phyloP scores from a whole-genome alignment of 2,329 filamentous ascomycete genomes.

The Colletotrichum tropicicola region DNA sequence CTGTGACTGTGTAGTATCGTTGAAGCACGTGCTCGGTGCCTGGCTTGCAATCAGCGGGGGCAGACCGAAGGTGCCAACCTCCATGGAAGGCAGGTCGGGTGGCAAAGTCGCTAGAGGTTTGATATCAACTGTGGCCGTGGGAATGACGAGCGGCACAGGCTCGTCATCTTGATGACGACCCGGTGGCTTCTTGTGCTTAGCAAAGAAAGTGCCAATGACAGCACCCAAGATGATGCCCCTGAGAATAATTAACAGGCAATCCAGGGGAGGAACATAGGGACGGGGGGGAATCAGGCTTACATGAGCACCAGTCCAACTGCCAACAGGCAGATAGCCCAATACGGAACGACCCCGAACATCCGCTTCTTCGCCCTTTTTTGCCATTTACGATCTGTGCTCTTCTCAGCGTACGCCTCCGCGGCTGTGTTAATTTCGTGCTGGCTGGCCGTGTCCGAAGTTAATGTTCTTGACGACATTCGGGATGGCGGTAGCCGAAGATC shows the following conservation, averaged over 20 bases:
- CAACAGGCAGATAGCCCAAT: constrained; percentile 67
- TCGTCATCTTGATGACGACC: constrained; percentile 34
- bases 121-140: constrained; percentile 56
- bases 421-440: constrained; percentile 64
- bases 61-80: constrained; percentile 65
- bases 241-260: background rate
- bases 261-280: background rate
- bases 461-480: constrained; percentile 61
- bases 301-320: constrained; percentile 59
- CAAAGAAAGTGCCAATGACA: constrained; percentile 59
- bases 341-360: constrained; percentile 67
- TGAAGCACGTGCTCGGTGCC: constrained; percentile 64
- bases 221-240: constrained; percentile 63
- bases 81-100: constrained; percentile 58
- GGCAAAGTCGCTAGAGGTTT: constrained; percentile 60
- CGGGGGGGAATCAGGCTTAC: constrained; percentile 14
- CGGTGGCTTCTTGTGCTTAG: constrained; percentile 40
- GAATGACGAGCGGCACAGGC: constrained; percentile 41
- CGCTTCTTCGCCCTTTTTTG: constrained; percentile 62
- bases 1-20: constrained; percentile 59
- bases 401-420: constrained; percentile 55
- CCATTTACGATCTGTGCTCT: constrained; percentile 52
- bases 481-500: constrained; percentile 61
- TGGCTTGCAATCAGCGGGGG: constrained; percentile 60
- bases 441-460: constrained; percentile 56